Base-by-base conservation (phyloP, 495 filamentous ascomycete genomes). In the Penicillium coffeae region DNA sequence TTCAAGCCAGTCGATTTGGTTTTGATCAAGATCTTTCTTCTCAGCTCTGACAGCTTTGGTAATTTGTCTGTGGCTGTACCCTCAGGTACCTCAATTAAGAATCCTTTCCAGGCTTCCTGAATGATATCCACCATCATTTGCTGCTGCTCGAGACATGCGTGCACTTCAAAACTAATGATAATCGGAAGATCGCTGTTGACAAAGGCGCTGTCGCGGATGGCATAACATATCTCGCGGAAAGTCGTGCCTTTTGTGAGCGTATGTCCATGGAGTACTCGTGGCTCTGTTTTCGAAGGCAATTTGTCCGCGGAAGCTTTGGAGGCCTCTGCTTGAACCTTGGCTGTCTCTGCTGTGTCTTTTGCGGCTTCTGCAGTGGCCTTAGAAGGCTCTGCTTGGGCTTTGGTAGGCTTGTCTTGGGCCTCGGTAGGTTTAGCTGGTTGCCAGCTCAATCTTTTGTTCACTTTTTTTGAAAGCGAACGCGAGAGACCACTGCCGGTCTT, bases 61-160 rank as follows among this genome's bases (percentile, higher is more conserved):
- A 94, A 75, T 5, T 55, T 57, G 16, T 65, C 60, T 20, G 79
- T 68, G 13, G 75, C 69, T 2, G 70, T 52, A 21, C 76, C 70
- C n/a, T 68, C 57, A 8, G 77, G 70, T 8, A 75, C 61, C 6
- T 87, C 79, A 0, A 96, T 71, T 0, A 97, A 72, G 49, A 81
- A 70, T 0, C 75, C 83, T 16, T 73, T 76, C 87, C 88, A 96
- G 9, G 80, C 80, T 38, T 91, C 76, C 40, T 78, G 73, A 77
- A 96, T 95, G 51, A 96, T 95, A 43, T 88, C 75, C 0, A 95
- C 88, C 86, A 96, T 95, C 12, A 81, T 81, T 54, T 87, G 80
- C 59, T 96, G 91, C 60, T 96, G 92, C 36, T 83, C 78, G 0
- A 77, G 62, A 50, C 75, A 74, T 22, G 87, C 88, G 68, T 96